phyloP scores from a whole-genome alignment of 352 stramenopile species.

The Globisporangium perplexum region DNA sequence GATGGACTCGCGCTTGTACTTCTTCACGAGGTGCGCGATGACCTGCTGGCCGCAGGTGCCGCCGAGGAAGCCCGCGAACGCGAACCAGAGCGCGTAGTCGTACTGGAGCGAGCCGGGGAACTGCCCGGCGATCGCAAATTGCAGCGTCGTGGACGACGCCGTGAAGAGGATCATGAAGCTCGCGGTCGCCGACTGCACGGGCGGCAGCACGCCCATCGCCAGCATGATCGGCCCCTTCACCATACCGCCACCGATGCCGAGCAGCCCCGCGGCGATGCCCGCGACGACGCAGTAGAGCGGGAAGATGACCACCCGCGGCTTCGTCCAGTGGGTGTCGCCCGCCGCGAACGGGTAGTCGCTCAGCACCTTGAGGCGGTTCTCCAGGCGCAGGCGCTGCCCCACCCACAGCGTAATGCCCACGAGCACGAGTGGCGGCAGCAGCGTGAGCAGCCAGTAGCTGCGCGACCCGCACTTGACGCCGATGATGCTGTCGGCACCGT shows the following conservation, averaged over 20 bases:
- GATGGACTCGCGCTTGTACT: constrained; percentile 86
- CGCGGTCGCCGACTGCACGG: constrained; percentile 87
- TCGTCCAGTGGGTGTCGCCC: constrained; percentile 95
- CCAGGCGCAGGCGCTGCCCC: constrained; percentile 49
- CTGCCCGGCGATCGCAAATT: constrained; percentile 78
- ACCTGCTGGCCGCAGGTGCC: constrained; percentile 69
- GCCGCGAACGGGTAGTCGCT: constrained; percentile 76
- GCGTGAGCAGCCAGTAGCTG: constrained; percentile 91
- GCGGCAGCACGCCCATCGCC: constrained; percentile 92
- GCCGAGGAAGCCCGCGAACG: constrained; percentile 87
- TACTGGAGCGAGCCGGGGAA: constrained; percentile 71
- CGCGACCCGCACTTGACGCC: constrained; percentile 92
- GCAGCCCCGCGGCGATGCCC: constrained; percentile 92
- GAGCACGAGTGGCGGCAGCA: constrained; percentile 77
- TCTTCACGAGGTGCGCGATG: constrained; percentile 88
- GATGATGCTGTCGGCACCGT: constrained; percentile 68
- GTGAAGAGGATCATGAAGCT: constrained; percentile 90
- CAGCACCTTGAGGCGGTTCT: constrained; percentile 70
- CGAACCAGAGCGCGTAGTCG: constrained; percentile 91
- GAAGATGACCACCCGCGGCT: constrained; percentile 85
- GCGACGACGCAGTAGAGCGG: constrained; percentile 91
- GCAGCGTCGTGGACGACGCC: constrained; percentile 92
- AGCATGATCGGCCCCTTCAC: constrained; percentile 97
- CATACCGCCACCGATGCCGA: constrained; percentile 96
- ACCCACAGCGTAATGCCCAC: constrained; percentile 49